Percentiles rank a stretch among this genome's conserved stretches.
phyloP scores from a whole-genome alignment of 2,329 filamentous ascomycete species.

The Pyrenophora teres region DNA sequence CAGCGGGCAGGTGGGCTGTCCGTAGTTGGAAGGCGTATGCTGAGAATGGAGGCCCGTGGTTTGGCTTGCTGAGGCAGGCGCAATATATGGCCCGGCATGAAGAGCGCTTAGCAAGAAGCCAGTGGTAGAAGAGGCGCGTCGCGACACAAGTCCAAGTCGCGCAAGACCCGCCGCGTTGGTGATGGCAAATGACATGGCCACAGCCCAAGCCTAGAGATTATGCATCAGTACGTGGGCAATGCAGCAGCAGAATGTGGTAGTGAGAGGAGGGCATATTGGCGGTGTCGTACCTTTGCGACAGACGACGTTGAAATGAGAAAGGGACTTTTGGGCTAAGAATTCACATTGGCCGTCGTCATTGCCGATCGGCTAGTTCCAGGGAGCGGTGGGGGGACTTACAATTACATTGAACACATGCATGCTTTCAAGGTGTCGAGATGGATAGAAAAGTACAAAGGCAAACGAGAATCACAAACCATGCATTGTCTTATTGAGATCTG shows the following conservation, averaged over 20 bases:
- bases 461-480: neutral
- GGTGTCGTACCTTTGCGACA: constrained; percentile 31
- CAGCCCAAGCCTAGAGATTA: constrained; percentile 37
- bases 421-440: neutral
- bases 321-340: constrained; percentile 38
- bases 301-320: constrained; percentile 24
- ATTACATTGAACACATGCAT: constrained; percentile 24
- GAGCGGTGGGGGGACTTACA: constrained; percentile 26
- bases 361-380: constrained; percentile 36
- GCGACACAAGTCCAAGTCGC: constrained; percentile 27
- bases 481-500: constrained; percentile 13
- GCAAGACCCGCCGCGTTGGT: constrained; percentile 32
- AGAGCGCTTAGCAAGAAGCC: constrained; percentile 40
- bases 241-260: constrained; percentile 7
- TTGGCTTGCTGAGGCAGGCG: constrained; percentile 29
- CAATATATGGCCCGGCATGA: constrained; percentile 34
- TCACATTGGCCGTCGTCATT: constrained; percentile 37
- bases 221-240: constrained; percentile 25
- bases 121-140: constrained; percentile 33
- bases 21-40: constrained; percentile 19
- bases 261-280: constrained; percentile 21
- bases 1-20: constrained; percentile 38
- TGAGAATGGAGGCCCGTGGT: constrained; percentile 19
- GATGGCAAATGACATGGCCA: constrained; percentile 46
- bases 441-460: no score